Evolutionary conservation across 192 early-diverging fungal genomes (phyloP).

Genomic region (Oehlia diaphana): DNA sequence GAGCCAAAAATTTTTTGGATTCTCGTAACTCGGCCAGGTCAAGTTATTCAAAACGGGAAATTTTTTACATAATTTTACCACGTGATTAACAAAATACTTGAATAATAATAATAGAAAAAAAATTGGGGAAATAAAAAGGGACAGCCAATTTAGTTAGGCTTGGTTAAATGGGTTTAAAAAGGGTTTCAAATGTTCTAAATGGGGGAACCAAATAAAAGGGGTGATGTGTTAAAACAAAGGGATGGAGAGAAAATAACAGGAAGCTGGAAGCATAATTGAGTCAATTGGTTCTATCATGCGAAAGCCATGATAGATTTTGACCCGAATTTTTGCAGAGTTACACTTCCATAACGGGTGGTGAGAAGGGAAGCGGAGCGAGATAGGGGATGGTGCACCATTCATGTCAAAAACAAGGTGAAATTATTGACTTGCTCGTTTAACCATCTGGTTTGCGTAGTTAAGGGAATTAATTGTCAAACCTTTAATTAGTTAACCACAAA

Average conservation of each 20-base stretch:
- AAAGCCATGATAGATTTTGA: constrained; percentile 1
- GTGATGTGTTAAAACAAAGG: neutral
- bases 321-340: constrained; percentile 11
- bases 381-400: neutral
- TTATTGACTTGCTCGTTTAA: constrained; percentile 14
- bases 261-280: neutral
- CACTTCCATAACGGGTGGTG: neutral
- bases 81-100: neutral
- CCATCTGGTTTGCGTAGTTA: neutral
- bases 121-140: neutral
- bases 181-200: constrained; percentile 5
- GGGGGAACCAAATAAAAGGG: constrained; percentile 8
- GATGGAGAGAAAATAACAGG: constrained; percentile 7
- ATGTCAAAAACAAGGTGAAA: neutral
- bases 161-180: neutral
- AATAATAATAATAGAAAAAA: neutral
- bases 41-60: too few relatives aligned
- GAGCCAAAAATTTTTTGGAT: too few relatives aligned
- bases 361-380: neutral
- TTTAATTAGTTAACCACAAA: neutral
- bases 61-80: too few relatives aligned
- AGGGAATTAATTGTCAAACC: neutral
- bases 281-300: neutral
- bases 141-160: neutral
- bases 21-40: too few relatives aligned